Percentiles rank a stretch among this genome's conserved stretches.
phyloP scores from a whole-genome alignment of 2,329 filamentous ascomycete species.

The Penicillium sumatraense region DNA sequence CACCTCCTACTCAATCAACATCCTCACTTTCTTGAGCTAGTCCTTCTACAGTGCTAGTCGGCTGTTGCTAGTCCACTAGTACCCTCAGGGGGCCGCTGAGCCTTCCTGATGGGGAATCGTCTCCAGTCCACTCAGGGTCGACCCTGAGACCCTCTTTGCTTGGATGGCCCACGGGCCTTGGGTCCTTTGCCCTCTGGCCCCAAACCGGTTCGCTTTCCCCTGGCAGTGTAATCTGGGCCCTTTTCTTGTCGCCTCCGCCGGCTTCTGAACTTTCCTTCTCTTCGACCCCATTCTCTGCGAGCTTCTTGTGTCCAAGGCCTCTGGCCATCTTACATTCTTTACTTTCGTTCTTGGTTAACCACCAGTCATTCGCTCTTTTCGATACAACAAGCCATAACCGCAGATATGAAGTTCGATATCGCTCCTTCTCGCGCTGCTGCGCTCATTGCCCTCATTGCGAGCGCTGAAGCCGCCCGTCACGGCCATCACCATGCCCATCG shows the following conservation, averaged over 20 bases:
- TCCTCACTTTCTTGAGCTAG: no score
- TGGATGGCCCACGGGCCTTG: not conserved
- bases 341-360: slow-evolving; percentile 14
- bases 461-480: slow-evolving; percentile 41
- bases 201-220: not conserved
- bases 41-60: not conserved
- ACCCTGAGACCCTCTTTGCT: not conserved
- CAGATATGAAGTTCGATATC: slow-evolving; percentile 42
- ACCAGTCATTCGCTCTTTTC: slow-evolving; percentile 21
- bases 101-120: not conserved
- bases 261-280: slow-evolving; percentile 14
- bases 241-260: slow-evolving; percentile 20
- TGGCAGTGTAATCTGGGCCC: slow-evolving; percentile 5
- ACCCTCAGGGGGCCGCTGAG: not conserved
- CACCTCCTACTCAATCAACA: no score
- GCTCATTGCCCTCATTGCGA: slow-evolving; percentile 43
- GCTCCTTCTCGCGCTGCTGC: slow-evolving; percentile 37
- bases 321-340: slow-evolving; percentile 32
- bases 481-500: slow-evolving; percentile 32
- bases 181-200: not conserved
- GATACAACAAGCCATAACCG: not conserved
- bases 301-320: slow-evolving; percentile 28
- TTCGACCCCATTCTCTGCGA: slow-evolving; percentile 29
- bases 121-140: not conserved
- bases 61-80: not conserved